These are phyloP conservation scores for Mortierella sp. DNA, from an alignment of 371 early-diverging fungal genomes.

Conservation along the genomic window DNA sequence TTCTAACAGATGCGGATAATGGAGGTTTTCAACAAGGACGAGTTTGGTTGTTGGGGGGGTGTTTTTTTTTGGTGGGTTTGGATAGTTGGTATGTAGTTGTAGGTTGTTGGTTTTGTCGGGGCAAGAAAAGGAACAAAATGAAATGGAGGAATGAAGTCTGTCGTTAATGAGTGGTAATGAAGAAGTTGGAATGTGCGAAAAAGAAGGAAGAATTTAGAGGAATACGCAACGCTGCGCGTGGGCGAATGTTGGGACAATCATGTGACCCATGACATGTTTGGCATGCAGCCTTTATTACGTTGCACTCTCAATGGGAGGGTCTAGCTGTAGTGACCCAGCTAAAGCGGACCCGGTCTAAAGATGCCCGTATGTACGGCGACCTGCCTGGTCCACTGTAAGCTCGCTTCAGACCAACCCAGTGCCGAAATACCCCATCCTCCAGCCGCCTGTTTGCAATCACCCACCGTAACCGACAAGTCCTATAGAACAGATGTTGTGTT, in stretches of 20 bases:
- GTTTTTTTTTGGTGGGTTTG: neutral
- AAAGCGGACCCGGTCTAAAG: constrained; percentile 34
- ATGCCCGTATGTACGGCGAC: constrained; percentile 13
- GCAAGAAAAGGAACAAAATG: too few relatives aligned
- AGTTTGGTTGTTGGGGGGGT: neutral
- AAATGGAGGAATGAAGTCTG: neutral
- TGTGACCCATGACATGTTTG: too few relatives aligned
- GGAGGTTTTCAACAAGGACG: neutral
- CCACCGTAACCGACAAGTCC: constrained; percentile 38
- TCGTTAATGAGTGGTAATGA: neutral
- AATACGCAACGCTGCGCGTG: too few relatives aligned
- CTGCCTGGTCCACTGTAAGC: neutral
- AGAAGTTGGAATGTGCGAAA: too few relatives aligned
- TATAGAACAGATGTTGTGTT: neutral
- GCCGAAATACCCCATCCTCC: constrained; percentile 27
- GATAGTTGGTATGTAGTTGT: constrained; percentile 11
- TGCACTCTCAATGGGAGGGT: constrained; percentile 13
- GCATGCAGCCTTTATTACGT: too few relatives aligned
- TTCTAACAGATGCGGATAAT: neutral
- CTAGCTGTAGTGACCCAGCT: constrained; percentile 37
- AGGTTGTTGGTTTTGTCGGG: constrained; percentile 3
- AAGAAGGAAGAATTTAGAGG: too few relatives aligned
- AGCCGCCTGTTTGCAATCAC: constrained; percentile 46
- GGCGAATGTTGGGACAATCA: too few relatives aligned
- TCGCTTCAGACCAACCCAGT: constrained; percentile 19